phyloP scores from a whole-genome alignment of 441 rosid species.

The Hura crepitans region DNA sequence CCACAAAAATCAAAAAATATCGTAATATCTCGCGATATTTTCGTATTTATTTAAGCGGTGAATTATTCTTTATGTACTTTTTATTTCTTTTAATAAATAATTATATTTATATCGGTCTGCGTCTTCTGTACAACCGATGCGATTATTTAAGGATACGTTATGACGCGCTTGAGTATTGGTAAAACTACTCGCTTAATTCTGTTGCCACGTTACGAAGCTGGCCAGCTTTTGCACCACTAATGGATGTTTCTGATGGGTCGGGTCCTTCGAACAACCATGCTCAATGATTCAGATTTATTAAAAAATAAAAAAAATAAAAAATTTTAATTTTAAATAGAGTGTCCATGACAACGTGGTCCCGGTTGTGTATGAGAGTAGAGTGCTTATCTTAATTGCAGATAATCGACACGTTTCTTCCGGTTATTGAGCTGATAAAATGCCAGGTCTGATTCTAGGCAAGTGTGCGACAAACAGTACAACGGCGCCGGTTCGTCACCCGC shows the following conservation, averaged over 20 bases:
- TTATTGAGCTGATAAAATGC: neutral
- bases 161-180: too few species aligned
- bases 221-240: neutral
- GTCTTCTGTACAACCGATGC: neutral
- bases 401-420: constrained; percentile 12
- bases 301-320: too few species aligned
- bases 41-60: neutral
- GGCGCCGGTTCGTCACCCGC: neutral
- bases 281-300: too few species aligned
- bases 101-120: neutral
- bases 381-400: neutral
- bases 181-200: constrained; percentile 9
- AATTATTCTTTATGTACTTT: neutral
- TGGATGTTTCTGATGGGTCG: neutral
- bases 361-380: neutral
- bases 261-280: too few species aligned
- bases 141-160: neutral
- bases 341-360: too few species aligned
- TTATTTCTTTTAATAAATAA: neutral
- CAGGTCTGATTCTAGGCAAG: neutral
- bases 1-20: neutral
- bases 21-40: neutral
- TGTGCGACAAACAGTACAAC: neutral
- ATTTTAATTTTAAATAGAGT: too few species aligned
- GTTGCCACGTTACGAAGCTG: neutral